Base-by-base conservation (phyloP, 2,329 filamentous ascomycete genomes). In the Exophiala sideris region DNA sequence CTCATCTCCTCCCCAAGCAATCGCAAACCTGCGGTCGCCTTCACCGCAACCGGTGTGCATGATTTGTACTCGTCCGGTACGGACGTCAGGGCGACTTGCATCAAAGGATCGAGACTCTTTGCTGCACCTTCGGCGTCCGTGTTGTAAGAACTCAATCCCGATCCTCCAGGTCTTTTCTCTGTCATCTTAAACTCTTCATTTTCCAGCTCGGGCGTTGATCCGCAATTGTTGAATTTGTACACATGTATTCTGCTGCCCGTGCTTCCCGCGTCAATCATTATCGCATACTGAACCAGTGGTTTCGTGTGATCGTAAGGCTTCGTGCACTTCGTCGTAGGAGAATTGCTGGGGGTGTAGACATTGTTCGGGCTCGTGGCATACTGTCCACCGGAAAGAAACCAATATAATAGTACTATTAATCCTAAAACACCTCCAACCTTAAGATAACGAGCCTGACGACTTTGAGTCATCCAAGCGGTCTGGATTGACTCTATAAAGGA, bases 151-250 rank as follows among this genome's bases (percentile, higher is more conserved):
- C 91, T 96, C 65, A 99, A 77, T 18, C 85, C 85, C 18, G 82
- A 84, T 75, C 94, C 77, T 57, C 91, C 90, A 50, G 89, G 81
- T 63, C 82, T 85, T 80, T 90, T 92, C 69, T 89, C 85, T 9
- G 91, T 97, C 87, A 91, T 91, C 77, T 92, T 86, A 74, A 99
- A 99, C 54, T 89, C 81, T 70, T 99, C 94, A 68, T 85, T 78
- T 75, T 99, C 94, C 47, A 99, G 82, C 74, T 96, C 91, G 21
- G 94, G 94, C n/a, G 91, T 91, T 6, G 89, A 76, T 10, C 91
- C 94, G 76, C 92, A 99, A 77, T 97, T 97, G 80, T 97, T 97
- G 83, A 97, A 99, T 70, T 91, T 89, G 80, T 96, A 99, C 56
- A 97, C 91, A 76, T 99, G 95, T 69, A 99, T 96, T 65, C 94